Percentiles rank a stretch among this genome's conserved stretches.
Conservation (phyloP, 2,329 filamentous ascomycete genomes). For the Hymenoscyphus linearis region DNA sequence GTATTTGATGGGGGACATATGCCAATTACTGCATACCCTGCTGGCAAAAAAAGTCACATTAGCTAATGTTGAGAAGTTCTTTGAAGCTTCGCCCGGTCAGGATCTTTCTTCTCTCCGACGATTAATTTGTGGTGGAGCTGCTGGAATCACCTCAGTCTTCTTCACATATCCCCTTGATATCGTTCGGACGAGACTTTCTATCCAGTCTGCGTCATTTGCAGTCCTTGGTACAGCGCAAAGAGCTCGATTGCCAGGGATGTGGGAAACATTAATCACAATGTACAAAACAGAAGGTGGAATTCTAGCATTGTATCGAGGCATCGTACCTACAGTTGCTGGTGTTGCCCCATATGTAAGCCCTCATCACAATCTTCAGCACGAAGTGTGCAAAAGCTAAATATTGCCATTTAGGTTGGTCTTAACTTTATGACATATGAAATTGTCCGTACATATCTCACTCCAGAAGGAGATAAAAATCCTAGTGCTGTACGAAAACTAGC, state of each 20-base stretch:
- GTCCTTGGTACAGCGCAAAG: conserved; percentile 59
- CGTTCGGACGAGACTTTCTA: conserved; percentile 89
- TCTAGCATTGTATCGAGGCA: conserved; percentile 83
- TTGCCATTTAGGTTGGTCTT: conserved; percentile 67
- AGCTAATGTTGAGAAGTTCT: conserved; percentile 46
- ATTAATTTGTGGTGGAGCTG: conserved; percentile 82
- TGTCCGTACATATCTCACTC: conserved; percentile 76
- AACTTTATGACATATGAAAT: conserved; percentile 99
- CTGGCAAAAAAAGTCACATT: neutral
- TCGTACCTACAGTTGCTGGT: conserved; percentile 87
- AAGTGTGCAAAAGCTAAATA: neutral
- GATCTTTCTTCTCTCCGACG: conserved; percentile 70
- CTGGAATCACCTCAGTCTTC: conserved; percentile 91
- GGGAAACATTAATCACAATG: conserved; percentile 73
- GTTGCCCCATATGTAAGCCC: conserved; percentile 84
- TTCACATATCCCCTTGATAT: conserved; percentile 97
- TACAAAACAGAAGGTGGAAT: conserved; percentile 88
- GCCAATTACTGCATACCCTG: neutral
- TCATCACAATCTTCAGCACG: conserved; percentile 25
- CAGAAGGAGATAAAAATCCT: conserved; percentile 81
- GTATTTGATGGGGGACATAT: neutral
- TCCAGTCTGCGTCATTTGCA: conserved; percentile 93
- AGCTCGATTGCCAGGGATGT: conserved; percentile 82
- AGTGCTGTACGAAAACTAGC: conserved; percentile 73
- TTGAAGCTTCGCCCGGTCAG: conserved; percentile 68